Base-by-base conservation (phyloP, 495 filamentous ascomycete species). In the Evernia prunastri region DNA sequence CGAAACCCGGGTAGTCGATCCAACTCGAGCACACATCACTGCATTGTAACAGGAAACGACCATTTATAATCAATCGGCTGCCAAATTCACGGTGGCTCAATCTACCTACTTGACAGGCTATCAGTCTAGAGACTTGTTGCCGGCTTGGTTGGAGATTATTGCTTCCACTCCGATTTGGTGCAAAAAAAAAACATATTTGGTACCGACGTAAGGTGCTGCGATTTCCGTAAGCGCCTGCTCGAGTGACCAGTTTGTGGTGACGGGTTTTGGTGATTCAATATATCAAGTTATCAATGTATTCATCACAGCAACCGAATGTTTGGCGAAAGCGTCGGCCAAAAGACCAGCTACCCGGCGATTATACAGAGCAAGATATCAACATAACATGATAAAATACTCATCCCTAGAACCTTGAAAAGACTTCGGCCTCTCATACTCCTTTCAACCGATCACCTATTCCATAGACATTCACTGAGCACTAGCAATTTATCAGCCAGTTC, bases 401-500 rank as follows among this genome's bases (percentile, higher is more conserved):
- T 42, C 40, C 20, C 40, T 20, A 42, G 40, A 8, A 42, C 20
- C 43, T 23, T 45, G 8, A n/a, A 18, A 45, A 23, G 20, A 45
- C 18, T 23, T 29, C 47, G 29, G 25, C 12, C 49, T 18, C 27
- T 12, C 29, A 53, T 25, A 6, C 36, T 25, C 12, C 43, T 45
- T 42, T 18, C 4, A 3, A 53, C 20, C 4, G 6, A 7, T 70
- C 51, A 70, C 47, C 64, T 56, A 72, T 83, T 79, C 89, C 89
- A 93, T 84, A 91, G 85, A 67, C 86, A 78, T 79, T 96, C 91
- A 67, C 87, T 91, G 74, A 96, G 75, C 64, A 82, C 80, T 68
- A 92, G 71, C 68, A 91, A 70, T 69, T 86, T 84, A 74, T 91
- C 89, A n/a, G 84, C 86, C 78, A 91, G 81, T 65, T 82, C 82